Percentiles rank a stretch among this genome's conserved stretches.
Conservation (phyloP, 2,329 filamentous ascomycete species). For the Pseudocercospora pini-densiflorae region DNA sequence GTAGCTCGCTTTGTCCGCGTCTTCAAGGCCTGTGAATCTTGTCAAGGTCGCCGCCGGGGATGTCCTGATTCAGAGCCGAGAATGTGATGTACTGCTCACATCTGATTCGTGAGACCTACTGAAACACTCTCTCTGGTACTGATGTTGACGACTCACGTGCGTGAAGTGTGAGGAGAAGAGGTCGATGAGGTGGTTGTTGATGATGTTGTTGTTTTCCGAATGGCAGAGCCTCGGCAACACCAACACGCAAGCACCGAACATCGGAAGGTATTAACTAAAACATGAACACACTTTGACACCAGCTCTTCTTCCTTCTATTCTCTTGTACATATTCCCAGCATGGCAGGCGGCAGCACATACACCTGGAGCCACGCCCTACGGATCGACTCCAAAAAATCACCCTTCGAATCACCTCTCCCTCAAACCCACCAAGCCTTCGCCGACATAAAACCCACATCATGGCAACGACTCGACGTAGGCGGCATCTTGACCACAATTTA, state of each 20-base stretch:
- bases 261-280: background rate
- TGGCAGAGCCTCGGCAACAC: background rate
- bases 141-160: background rate
- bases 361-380: conserved; percentile 39
- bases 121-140: background rate
- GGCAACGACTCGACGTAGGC: conserved; percentile 70
- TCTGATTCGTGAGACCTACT: background rate
- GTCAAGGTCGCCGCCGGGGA: background rate
- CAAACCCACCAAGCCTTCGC: conserved; percentile 38
- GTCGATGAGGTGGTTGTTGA: background rate
- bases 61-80: background rate
- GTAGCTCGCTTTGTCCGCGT: background rate
- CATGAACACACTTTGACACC: background rate
- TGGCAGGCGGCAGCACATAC: conserved; percentile 39
- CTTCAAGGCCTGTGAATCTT: background rate
- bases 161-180: background rate
- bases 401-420: conserved; percentile 39
- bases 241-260: background rate
- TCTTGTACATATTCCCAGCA: conserved; percentile 14
- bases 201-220: background rate
- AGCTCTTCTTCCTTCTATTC: background rate
- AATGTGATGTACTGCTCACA: background rate
- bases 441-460: conserved; percentile 58
- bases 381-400: conserved; percentile 37
- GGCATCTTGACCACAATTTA: conserved; percentile 81